These are phyloP conservation scores for Fusarium sp. DNA, from an alignment of 2,329 filamentous ascomycete species.

Conservation along the genomic window DNA sequence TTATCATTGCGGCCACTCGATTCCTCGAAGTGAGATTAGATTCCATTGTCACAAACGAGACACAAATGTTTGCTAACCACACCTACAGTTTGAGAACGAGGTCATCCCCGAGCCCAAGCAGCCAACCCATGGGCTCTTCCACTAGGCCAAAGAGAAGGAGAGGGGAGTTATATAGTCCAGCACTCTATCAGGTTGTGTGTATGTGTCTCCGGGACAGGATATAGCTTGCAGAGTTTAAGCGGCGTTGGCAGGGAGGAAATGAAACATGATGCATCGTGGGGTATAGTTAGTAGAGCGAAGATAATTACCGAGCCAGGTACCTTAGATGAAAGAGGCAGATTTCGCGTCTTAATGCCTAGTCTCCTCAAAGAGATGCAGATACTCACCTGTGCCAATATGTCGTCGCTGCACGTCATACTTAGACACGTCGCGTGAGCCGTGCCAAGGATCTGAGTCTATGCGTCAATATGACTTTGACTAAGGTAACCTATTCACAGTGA, in stretches of 20 bases:
- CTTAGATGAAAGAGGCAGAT: constrained; percentile 15
- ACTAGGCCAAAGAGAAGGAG: constrained; percentile 44
- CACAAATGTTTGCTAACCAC: constrained; percentile 28
- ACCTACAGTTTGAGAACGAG: constrained; percentile 57
- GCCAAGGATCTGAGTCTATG: constrained; percentile 28
- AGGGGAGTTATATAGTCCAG: constrained; percentile 5
- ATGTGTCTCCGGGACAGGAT: constrained; percentile 26
- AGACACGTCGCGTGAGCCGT: neutral
- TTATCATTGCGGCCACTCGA: constrained; percentile 83
- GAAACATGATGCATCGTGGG: constrained; percentile 21
- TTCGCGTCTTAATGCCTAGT: neutral
- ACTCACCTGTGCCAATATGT: neutral
- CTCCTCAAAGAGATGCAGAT: neutral
- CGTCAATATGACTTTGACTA: constrained; percentile 16
- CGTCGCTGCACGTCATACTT: neutral
- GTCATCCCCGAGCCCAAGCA: constrained; percentile 49
- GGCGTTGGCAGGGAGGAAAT: constrained; percentile 43
- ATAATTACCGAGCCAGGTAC: constrained; percentile 25
- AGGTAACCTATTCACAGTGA: constrained; percentile 11
- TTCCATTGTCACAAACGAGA: neutral
- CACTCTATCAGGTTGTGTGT: constrained; percentile 2
- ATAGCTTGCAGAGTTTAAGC: constrained; percentile 32
- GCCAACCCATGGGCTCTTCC: constrained; percentile 54
- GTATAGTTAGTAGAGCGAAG: constrained; percentile 22
- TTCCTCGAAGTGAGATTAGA: constrained; percentile 81